A percentile compares a stretch with the other conserved stretches of the same genome.
Conservation (phyloP, 2,329 filamentous ascomycete species). For the Scedosporium apiospermum region DNA sequence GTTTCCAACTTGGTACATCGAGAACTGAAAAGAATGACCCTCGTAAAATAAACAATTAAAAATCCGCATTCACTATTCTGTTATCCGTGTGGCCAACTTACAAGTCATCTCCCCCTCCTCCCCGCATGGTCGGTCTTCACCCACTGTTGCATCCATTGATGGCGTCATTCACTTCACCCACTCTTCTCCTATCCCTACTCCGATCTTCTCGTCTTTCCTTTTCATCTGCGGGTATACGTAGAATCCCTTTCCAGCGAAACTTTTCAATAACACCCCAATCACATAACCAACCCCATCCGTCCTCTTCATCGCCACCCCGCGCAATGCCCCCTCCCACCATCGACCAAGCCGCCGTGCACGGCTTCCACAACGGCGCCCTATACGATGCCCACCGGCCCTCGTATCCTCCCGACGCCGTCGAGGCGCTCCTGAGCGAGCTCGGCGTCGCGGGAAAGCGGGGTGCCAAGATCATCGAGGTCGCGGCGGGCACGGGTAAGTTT, state of each 20-base stretch:
- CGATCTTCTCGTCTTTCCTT: too few relatives aligned
- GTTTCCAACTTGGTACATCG: too few relatives aligned
- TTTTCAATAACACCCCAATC: neutral
- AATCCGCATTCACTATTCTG: too few relatives aligned
- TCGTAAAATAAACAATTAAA: too few relatives aligned
- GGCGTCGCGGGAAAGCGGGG: conserved; percentile 34
- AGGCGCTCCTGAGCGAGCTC: conserved; percentile 47
- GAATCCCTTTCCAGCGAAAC: neutral
- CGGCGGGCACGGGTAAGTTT: conserved; percentile 62
- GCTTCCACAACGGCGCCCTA: conserved; percentile 53
- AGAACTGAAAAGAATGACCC: too few relatives aligned
- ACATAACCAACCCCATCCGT: neutral
- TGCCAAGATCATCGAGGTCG: conserved; percentile 52
- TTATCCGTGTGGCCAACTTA: too few relatives aligned
- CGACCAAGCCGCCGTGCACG: conserved; percentile 42
- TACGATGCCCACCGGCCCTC: conserved; percentile 63
- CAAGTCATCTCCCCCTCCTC: too few relatives aligned
- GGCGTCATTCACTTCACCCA: too few relatives aligned
- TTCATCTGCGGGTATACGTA: too few relatives aligned
- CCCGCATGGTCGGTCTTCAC: too few relatives aligned
- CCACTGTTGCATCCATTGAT: too few relatives aligned
- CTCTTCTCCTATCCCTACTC: too few relatives aligned
- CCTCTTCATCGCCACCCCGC: neutral
- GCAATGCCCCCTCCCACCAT: conserved; percentile 24
- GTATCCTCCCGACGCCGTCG: conserved; percentile 50